Conservation (phyloP, 1,139 yeast species). For the Suhomyces choctaworum region DNA sequence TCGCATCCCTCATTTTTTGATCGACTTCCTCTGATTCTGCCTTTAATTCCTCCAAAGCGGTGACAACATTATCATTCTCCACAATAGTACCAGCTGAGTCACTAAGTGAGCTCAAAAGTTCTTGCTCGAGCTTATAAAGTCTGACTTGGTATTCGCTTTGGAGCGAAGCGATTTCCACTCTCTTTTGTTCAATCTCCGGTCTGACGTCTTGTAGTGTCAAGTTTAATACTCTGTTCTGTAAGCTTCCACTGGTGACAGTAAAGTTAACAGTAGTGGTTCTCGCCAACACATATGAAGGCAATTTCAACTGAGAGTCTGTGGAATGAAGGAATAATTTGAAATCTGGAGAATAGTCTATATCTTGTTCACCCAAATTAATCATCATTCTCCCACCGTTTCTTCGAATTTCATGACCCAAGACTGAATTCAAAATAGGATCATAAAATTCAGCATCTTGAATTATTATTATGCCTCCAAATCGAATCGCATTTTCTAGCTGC, state of each 20-base stretch:
- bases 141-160: conserved; percentile 61
- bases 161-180: conserved; percentile 52
- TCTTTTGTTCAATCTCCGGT: conserved; percentile 67
- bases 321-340: conserved; percentile 66
- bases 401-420: conserved; percentile 61
- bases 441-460: conserved; percentile 77
- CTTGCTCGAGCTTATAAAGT: conserved; percentile 59
- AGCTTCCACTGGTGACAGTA: conserved; percentile 64
- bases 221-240: conserved; percentile 65
- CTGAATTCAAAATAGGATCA: conserved; percentile 69
- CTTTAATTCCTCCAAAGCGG: conserved; percentile 65
- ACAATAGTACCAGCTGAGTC: conserved; percentile 62
- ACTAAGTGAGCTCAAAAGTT: conserved; percentile 58
- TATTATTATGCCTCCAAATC: conserved; percentile 78
- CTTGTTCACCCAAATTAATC: conserved; percentile 60
- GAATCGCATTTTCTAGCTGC: conserved; percentile 73
- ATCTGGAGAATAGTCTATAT: conserved; percentile 64
- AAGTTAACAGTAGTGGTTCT: conserved; percentile 69
- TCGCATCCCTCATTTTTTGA: conserved; percentile 54
- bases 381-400: conserved; percentile 71
- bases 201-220: conserved; percentile 53
- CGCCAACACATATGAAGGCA: conserved; percentile 59
- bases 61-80: conserved; percentile 63
- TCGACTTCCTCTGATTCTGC: conserved; percentile 58
- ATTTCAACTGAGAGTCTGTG: conserved; percentile 49